phyloP scores from a whole-genome alignment of 2,329 filamentous ascomycete species.

The Verticillium nonalfalfae region DNA sequence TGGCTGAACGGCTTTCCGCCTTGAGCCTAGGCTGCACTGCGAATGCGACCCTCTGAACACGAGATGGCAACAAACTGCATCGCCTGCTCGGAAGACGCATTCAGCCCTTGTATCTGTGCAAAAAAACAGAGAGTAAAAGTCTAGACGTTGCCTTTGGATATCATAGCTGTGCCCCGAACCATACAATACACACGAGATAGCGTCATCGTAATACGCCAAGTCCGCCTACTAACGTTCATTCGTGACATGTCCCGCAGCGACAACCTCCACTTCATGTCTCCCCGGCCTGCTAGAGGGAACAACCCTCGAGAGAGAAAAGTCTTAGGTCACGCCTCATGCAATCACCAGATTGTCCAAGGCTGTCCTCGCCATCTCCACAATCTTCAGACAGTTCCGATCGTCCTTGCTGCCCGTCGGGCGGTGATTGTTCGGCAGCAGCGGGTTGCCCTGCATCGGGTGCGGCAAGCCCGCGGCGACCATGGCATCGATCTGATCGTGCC shows the following conservation, averaged over 20 bases:
- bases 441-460: conserved; percentile 18
- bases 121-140: not conserved
- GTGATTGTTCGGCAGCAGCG: conserved; percentile 17
- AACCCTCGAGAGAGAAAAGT: not conserved
- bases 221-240: not conserved
- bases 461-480: conserved; percentile 31
- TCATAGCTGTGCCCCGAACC: not conserved
- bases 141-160: not conserved
- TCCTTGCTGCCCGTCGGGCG: conserved; percentile 28
- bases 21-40: too few species aligned
- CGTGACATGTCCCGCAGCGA: not conserved
- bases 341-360: conserved; percentile 51
- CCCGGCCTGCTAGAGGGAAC: too few species aligned
- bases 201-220: too few species aligned
- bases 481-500: conserved; percentile 44
- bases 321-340: conserved; percentile 24
- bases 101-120: not conserved
- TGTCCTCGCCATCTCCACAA: conserved; percentile 47
- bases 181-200: not conserved
- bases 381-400: conserved; percentile 34
- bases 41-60: too few species aligned
- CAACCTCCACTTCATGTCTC: too few species aligned
- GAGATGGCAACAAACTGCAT: too few species aligned
- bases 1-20: too few species aligned
- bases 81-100: too few species aligned